Evolutionary conservation across 192 early-diverging fungal species (phyloP).

Genomic region (Radiomyces spectabilis): DNA sequence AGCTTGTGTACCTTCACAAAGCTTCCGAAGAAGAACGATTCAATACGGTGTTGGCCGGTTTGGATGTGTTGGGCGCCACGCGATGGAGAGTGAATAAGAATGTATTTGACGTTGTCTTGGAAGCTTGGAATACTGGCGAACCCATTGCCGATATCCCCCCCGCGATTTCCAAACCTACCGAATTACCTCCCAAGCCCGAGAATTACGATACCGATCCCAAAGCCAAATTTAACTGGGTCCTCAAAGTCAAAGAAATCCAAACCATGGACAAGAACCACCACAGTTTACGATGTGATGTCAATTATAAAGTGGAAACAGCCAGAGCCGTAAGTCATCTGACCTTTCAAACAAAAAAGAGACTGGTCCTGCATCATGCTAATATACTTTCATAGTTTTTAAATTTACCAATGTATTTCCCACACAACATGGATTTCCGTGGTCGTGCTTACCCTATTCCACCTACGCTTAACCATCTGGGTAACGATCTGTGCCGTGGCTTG

Average conservation of each 20-base stretch:
- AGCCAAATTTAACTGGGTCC: conserved; percentile 45
- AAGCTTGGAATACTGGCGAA: conserved; percentile 94
- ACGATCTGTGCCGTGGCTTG: conserved; percentile 92
- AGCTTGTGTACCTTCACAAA: conserved; percentile 66
- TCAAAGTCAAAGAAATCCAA: conserved; percentile 46
- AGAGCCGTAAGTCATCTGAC: conserved; percentile 54
- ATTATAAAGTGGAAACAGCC: conserved; percentile 96
- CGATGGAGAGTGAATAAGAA: conserved; percentile 83
- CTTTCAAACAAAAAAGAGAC: neutral
- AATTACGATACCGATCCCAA: conserved; percentile 54
- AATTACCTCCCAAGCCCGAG: conserved; percentile 51
- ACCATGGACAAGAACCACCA: conserved; percentile 67
- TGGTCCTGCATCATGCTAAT: neutral
- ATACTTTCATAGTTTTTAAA: conserved; percentile 59
- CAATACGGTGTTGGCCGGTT: conserved; percentile 55
- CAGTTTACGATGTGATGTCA: conserved; percentile 83
- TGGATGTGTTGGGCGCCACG: conserved; percentile 85
- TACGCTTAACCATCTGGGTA: conserved; percentile 92
- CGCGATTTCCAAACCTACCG: conserved; percentile 25
- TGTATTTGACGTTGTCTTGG: conserved; percentile 70
- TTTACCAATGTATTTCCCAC: conserved; percentile 91
- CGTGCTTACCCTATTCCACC: conserved; percentile 96
- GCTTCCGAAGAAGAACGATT: conserved; percentile 75
- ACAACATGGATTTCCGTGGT: conserved; percentile 96
- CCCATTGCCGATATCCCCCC: no score